A percentile compares a stretch with the other conserved stretches of the same genome.
Evolutionary conservation across 1,284 basidiomycete genomes (phyloP).

Genomic region (Wallemia mellicola): DNA sequence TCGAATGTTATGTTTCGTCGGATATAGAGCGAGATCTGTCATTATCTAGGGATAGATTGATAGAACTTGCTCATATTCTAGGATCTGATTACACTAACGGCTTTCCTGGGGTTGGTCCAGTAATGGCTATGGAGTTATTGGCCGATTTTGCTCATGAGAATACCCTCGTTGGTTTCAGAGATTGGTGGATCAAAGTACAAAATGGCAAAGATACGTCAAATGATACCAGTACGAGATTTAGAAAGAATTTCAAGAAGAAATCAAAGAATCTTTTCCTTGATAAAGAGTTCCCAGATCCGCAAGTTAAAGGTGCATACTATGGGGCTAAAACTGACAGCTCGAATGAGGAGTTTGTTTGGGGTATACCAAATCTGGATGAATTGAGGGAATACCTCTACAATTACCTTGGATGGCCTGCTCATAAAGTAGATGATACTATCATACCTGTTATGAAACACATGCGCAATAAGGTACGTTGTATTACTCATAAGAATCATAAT

Average conservation of each 20-base stretch:
- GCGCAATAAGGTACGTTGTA: constrained; percentile 29
- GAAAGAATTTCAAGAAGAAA: constrained; percentile 62
- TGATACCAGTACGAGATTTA: constrained; percentile 43
- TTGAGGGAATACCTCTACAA: constrained; percentile 33
- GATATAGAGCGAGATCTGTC: constrained; percentile 73
- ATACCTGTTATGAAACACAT: constrained; percentile 79
- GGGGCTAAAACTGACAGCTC: constrained; percentile 68
- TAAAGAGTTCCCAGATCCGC: constrained; percentile 61
- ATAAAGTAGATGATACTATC: constrained; percentile 70
- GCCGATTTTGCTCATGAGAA: constrained; percentile 49
- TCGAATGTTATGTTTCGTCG: constrained; percentile 65
- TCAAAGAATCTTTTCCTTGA: constrained; percentile 53
- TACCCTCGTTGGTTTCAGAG: constrained; percentile 28
- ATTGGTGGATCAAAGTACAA: constrained; percentile 93
- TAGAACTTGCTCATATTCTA: constrained; percentile 68
- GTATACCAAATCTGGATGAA: constrained; percentile 72
- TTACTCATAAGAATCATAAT: too few relatives aligned
- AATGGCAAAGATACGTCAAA: constrained; percentile 41
- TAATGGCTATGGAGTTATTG: constrained; percentile 80
- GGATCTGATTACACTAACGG: constrained; percentile 97
- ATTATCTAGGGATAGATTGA: constrained; percentile 54
- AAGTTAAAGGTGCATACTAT: constrained; percentile 76
- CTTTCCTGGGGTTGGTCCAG: constrained; percentile 73
- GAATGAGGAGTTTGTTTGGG: constrained; percentile 90
- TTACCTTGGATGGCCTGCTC: constrained; percentile 50